Evolutionary conservation across 192 early-diverging fungal genomes (phyloP), one percentile per base, ranked within the genome.

Genomic region (Linnemannia exigua): DNA sequence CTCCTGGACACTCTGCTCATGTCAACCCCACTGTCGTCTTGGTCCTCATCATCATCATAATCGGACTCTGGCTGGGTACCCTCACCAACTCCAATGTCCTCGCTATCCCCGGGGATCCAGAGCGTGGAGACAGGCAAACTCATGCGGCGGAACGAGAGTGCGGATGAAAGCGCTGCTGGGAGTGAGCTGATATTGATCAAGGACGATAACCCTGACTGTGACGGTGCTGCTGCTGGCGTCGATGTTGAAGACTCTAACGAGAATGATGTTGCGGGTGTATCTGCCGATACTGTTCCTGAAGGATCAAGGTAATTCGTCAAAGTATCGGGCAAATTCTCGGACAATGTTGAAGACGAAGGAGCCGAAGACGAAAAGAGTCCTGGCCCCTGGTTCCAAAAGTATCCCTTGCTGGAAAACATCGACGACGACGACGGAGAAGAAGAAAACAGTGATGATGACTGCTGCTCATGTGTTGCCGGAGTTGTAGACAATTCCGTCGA

Each of bases 1-100:
- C 67, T 69, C 58, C 58, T 15, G n/a, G 58, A 61, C 25, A 61
- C 25, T 61, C 58, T 61, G 28, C 58, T 14, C 58, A 61, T 61
- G 2, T 61, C 58, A 31, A 61, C 58, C 5, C 33, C 47, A 44
- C 44, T 38, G 46, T 74, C 41, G 0, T 33, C 72, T 3, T 75
- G 17, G 7, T 1, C n/a, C 47, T 81, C 74, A 0, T 38, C 35
- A 25, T 67, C 70, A 35, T 78, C 76, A n/a, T 22, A 31, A 6
- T 85, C 83, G 1, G 70, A 73, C 7, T 75, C 76, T 16, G 80
- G 80, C 6, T 67, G 75, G 2, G 80, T 67, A 0, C 80, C 80
- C 6, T 58, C 80, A n/a, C 80, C 80, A 7, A 82, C 74, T 3
- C 75, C 80, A 82, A 76, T 77, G n/a, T 79, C 83, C 47, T 67